Conservation (phyloP, 345 rosid genomes). For the Eucalyptus sp. region DNA sequence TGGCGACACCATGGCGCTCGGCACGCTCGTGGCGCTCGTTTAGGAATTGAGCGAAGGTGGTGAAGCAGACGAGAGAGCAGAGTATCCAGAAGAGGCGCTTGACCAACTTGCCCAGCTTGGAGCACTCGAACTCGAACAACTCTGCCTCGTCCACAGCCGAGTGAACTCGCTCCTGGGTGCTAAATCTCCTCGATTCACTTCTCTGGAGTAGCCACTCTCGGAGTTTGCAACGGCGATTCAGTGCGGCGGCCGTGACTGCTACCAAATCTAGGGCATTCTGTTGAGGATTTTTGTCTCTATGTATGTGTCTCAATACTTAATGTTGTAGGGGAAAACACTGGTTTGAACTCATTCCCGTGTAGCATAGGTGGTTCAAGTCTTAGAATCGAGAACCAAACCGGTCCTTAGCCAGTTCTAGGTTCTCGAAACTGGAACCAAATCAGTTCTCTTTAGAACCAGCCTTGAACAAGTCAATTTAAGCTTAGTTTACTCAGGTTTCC, state of each 20-base stretch:
- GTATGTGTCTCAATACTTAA: background rate
- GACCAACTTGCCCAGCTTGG: slow-evolving; percentile 34
- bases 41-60: background rate
- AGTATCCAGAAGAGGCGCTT: slow-evolving; percentile 48
- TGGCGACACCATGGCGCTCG: background rate
- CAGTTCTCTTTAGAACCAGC: background rate
- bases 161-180: slow-evolving; percentile 31
- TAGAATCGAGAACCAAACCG: background rate
- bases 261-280: background rate
- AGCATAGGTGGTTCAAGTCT: background rate
- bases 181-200: slow-evolving; percentile 40
- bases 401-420: background rate
- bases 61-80: slow-evolving; percentile 30
- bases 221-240: background rate
- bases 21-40: background rate
- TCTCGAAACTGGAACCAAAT: background rate
- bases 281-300: background rate
- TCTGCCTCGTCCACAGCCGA: slow-evolving; percentile 31
- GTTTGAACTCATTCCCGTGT: rapidly evolving
- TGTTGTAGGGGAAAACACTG: background rate
- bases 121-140: slow-evolving; percentile 27
- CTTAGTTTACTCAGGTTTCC: background rate
- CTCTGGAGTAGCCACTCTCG: background rate
- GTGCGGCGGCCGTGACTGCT: rapidly evolving
- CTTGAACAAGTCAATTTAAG: background rate